Evolutionary conservation across 2,329 filamentous ascomycete species (phyloP).

Genomic region (Pseudogymnoascus sp.): DNA sequence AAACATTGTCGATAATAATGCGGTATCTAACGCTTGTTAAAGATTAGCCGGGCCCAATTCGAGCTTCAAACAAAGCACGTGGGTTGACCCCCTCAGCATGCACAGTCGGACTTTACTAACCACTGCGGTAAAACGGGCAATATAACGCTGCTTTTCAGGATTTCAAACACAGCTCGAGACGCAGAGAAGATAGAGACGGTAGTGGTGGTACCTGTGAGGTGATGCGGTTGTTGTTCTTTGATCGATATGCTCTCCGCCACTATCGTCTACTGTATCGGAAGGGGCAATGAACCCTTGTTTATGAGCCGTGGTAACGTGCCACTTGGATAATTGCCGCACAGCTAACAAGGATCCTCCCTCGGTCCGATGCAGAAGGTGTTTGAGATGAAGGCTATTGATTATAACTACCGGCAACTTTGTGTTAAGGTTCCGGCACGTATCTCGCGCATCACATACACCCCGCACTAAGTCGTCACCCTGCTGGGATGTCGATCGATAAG

Average conservation of each 20-base stretch:
- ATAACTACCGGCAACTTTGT: not conserved
- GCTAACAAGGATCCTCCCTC: not conserved
- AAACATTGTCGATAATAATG: not conserved
- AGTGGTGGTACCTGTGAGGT: not conserved
- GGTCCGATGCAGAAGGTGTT: not conserved
- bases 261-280: not conserved
- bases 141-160: not conserved
- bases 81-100: not conserved
- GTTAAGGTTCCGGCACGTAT: conserved; percentile 2
- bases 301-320: not conserved
- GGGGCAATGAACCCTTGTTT: not conserved
- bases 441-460: not conserved
- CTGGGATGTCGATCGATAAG: conserved; percentile 8
- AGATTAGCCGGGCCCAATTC: not conserved
- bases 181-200: not conserved
- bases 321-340: not conserved
- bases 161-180: not conserved
- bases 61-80: not conserved
- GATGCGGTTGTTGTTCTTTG: not conserved
- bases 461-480: conserved; percentile 7
- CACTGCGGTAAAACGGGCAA: not conserved
- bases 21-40: not conserved
- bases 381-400: not conserved
- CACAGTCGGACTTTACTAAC: not conserved
- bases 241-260: not conserved